Percentiles rank a stretch among this genome's conserved stretches.
Evolutionary conservation across 2,329 filamentous ascomycete species (phyloP).

Genomic region (Fusarium denticulatum): DNA sequence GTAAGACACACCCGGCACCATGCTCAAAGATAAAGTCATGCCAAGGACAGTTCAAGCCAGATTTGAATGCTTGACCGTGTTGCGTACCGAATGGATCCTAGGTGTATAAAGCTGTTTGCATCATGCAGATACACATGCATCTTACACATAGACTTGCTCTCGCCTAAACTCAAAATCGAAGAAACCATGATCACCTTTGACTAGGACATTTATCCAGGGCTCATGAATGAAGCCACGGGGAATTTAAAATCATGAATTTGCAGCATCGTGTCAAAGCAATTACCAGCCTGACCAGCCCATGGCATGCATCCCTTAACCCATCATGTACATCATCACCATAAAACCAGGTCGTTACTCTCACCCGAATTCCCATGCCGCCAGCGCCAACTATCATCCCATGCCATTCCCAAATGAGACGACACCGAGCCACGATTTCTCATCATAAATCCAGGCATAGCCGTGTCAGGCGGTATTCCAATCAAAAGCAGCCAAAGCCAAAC

Average conservation of each 20-base stretch:
- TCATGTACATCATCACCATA: constrained; percentile 28
- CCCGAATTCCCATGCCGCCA: constrained; percentile 5
- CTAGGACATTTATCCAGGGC: not conserved
- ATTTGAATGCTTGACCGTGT: not conserved
- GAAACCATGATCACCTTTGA: not conserved
- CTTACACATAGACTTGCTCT: not conserved
- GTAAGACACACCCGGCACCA: not conserved
- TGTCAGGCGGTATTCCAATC: constrained; percentile 17
- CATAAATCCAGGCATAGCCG: constrained; percentile 17
- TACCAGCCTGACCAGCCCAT: constrained; percentile 25
- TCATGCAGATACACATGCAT: not conserved
- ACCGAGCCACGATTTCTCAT: constrained; percentile 5
- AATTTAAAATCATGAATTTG: constrained; percentile 33
- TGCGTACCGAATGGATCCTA: not conserved
- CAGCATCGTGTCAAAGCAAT: constrained; percentile 34
- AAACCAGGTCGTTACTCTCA: constrained; percentile 13
- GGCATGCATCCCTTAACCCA: not conserved
- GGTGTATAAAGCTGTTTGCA: not conserved
- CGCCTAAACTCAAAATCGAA: not conserved
- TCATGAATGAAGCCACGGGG: not conserved
- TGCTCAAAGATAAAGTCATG: not conserved
- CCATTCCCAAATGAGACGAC: constrained; percentile 7
- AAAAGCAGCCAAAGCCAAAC: constrained; percentile 4
- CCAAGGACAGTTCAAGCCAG: not conserved
- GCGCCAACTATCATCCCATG: constrained; percentile 8